A percentile compares a stretch with the other conserved stretches of the same genome.
These are phyloP conservation scores for Cercis canadensis DNA, from an alignment of 306 rosid species.

Conservation along the genomic window DNA sequence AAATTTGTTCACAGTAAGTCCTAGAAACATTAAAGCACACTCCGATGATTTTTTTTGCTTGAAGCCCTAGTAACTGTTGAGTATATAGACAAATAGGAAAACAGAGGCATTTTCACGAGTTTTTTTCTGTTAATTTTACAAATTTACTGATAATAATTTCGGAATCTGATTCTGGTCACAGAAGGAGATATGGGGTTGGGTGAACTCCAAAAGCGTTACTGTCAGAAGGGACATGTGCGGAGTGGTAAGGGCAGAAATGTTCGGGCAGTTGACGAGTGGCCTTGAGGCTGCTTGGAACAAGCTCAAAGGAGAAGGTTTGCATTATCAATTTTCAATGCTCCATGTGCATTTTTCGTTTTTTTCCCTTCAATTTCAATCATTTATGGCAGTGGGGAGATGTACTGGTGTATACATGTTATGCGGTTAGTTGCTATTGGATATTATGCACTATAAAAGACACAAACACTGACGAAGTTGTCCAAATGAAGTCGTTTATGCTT, in stretches of 20 bases:
- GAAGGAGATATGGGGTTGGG: conserved; percentile 90
- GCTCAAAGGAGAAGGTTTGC: conserved; percentile 93
- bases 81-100: too few species aligned
- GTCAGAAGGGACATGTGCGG: conserved; percentile 56
- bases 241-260: conserved; percentile 90
- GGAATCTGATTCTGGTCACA: conserved; percentile 41
- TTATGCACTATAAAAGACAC: neutral
- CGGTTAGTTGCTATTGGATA: neutral
- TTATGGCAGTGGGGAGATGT: neutral
- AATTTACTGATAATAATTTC: conserved; percentile 20
- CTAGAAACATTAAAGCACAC: neutral
- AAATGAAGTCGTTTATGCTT: too few species aligned
- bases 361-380: neutral
- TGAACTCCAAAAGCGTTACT: conserved; percentile 61
- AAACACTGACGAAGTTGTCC: neutral
- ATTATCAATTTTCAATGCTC: neutral
- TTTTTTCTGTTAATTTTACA: neutral
- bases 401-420: too few species aligned
- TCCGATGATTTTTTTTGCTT: neutral
- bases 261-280: conserved; percentile 89
- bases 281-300: conserved; percentile 97
- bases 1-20: conserved; percentile 76
- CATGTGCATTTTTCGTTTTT: neutral
- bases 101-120: neutral
- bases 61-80: too few species aligned